Evolutionary conservation across 768 basidiomycete genomes (phyloP), one percentile per base, ranked within the genome.

Genomic region (Phanerochaete carnosa): DNA sequence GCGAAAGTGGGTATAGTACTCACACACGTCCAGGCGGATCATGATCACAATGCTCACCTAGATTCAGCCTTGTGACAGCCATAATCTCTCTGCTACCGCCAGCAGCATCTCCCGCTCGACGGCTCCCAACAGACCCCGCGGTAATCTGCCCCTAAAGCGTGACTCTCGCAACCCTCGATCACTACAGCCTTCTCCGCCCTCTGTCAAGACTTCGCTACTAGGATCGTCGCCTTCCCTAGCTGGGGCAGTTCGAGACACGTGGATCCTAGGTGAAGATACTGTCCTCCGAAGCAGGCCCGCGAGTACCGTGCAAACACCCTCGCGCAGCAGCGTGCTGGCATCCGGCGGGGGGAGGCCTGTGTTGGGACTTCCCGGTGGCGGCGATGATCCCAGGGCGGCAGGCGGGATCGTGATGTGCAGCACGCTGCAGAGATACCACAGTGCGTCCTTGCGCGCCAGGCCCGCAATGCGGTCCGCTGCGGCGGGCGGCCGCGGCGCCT

Each of bases 401-500:
- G 60, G 57, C 73, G 60, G 60, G 51, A 60, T 12, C 51, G 59
- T 30, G 51, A 43, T 62, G 55, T 80, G 79, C 30, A 83, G 68
- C 49, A 77, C 62, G 39, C 73, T 74, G 65, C 82, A 84, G 30
- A 83, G 71, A 70, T 81, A 84, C 83, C 83, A 85, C 12, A 80
- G 51, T 26, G 80, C 64, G 62, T 85, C 83, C 62, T 83, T 83
- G 46, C 70, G 73, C 23, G 76, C 79, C 30, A 84, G 74, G 68
- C 59, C 80, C 69, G 56, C 80, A 74, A 46, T 64, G 64, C 35
- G 57, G 59, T 30, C n/a, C n/a, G n/a, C n/a, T n/a, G n/a, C n/a
- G n/a, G n/a, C n/a, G n/a, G n/a, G 56, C 25, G 6, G 29, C 25
- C 13, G 51, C 28, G 7, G 51, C 52, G 52, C 7, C 52, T 32